phyloP scores from a whole-genome alignment of 352 stramenopile genomes.

The Globisporangium yorkense region DNA sequence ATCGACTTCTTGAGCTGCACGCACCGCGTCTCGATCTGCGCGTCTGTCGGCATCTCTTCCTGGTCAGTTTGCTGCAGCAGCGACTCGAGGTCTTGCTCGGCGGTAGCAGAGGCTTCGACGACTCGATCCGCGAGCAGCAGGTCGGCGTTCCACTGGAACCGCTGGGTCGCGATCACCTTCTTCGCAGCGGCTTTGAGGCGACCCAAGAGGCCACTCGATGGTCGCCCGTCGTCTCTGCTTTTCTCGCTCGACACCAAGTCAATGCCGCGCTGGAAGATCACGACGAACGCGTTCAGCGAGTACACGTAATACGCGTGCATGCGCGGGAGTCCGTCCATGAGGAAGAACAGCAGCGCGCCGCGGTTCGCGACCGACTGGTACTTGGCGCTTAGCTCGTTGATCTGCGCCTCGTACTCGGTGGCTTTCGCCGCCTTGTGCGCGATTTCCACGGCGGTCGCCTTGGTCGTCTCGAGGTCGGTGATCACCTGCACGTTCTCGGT shows the following conservation, averaged over 20 bases:
- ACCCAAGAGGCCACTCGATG: slow-evolving; percentile 29
- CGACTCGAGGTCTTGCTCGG: slow-evolving; percentile 57
- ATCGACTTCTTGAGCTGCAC: slow-evolving; percentile 57
- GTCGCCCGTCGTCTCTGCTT: slow-evolving; percentile 5
- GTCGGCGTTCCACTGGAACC: slow-evolving; percentile 86
- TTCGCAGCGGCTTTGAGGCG: slow-evolving; percentile 79
- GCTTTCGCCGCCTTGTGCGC: slow-evolving; percentile 77
- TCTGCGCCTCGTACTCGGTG: slow-evolving; percentile 65
- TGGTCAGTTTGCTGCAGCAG: slow-evolving; percentile 60
- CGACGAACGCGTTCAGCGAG: slow-evolving; percentile 92
- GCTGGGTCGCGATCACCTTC: slow-evolving; percentile 77
- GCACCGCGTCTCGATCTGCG: slow-evolving; percentile 53
- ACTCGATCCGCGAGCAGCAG: slow-evolving; percentile 72
- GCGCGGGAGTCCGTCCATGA: slow-evolving; percentile 90
- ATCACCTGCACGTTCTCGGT: slow-evolving; percentile 96
- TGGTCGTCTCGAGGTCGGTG: slow-evolving; percentile 91
- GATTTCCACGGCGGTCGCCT: slow-evolving; percentile 85
- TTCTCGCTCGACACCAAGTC: slow-evolving; percentile 73
- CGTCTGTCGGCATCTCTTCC: slow-evolving; percentile 45
- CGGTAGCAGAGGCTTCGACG: slow-evolving; percentile 25
- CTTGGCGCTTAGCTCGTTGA: slow-evolving; percentile 85
- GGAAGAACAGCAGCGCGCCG: slow-evolving; percentile 93
- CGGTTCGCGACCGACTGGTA: slow-evolving; percentile 90
- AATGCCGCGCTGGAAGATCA: slow-evolving; percentile 94
- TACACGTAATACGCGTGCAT: slow-evolving; percentile 96